Evolutionary conservation across 306 rosid genomes (phyloP), one percentile per base, ranked within the genome.

Genomic region (Astragalus membranaceus): DNA sequence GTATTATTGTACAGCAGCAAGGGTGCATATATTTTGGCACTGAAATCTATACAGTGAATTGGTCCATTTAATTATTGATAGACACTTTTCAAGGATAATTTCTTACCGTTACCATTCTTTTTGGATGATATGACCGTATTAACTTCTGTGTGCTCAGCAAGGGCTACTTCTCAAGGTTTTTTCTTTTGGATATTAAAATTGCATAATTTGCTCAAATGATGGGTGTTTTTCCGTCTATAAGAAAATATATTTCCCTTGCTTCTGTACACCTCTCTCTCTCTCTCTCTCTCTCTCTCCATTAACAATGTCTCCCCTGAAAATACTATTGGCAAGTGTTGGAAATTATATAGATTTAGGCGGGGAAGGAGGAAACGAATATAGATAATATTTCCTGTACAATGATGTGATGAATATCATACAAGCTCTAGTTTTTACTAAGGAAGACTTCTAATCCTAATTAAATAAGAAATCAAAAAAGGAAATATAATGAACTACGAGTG

Each of bases 1-100:
- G 96, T 77, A 39, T 60, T 68, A 49, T 75, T 52, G 50, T 69
- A 5, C 14, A 56, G 41, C 36, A 37, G 61, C 47, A 53, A 42
- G 44, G 53, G 33, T 70, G 43, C 66, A 53, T 69, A 52, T 30
- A 30, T 77, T 76, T 43, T 52, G 67, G 49, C 42, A 2, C 5
- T 44, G 46, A 57, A 69, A 46, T 70, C 42, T 20, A 53, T 47
- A 53, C 44, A 49, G 58, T 46, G 59, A 70, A 10, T 64, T 36
- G 41, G 63, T 55, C 41, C 53, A 50, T 71, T 78, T 49, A 55
- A 2, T 44, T 63, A 9, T 55, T 30, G 44, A 78, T 35, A 26
- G 73, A 46, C 37, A 52, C 50, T 49, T 76, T 61, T 63, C 37
- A 10, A 42, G 64, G 35, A 61, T 32, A 76, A 52, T 32, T 69